Evolutionary conservation across 2,329 filamentous ascomycete genomes (phyloP), one percentile per base, ranked within the genome.

Genomic region (Fusarium pseudoanthophilum): DNA sequence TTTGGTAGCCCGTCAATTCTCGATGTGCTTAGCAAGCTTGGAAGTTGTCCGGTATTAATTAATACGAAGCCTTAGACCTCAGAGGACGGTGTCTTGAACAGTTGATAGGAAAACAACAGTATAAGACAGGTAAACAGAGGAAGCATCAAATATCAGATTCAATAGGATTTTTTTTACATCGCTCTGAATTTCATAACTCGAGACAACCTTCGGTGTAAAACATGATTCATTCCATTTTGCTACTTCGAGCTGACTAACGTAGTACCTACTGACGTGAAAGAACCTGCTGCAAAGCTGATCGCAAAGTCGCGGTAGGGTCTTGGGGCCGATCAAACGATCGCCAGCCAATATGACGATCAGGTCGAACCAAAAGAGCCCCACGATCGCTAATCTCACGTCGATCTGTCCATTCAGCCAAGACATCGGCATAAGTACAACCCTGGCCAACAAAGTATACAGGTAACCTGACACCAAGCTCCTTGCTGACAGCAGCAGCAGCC

Each of bases 301-400:
- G 46, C 43, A 70, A 57, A 13, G 64, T 20, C 21, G 21, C 30
- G 7, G n/a, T 45, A 10, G 67, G 67, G n/a, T 70, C 48, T 28
- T 48, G 36, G 7, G 64, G 67, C 9, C 67, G 52, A 53, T 57
- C 64, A 21, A 49, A 24, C 8, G 64, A 60, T n/a, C 87, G 81
- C 88, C 89, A 91, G 5, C 84, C 87, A 11, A 91, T 85, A 71
- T 89, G 88, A 24, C 86, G 80, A 81, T 92, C 90, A 2, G 90
- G 90, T 11, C 90, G 80, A 14, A 89, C 85, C 26, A 92, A 81
- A n/a, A 92, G 83, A 72, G 84, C 87, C 2, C 90, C 89, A 66
- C 87, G 85, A 67, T 91, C 90, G 28, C 85, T 84, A 5, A 92
- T 83, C 57, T 87, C 88, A 15, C 88, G 82, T 63, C 83, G 79